Base-by-base conservation (phyloP, 805 yeast species). In the Starmerella geochares region DNA sequence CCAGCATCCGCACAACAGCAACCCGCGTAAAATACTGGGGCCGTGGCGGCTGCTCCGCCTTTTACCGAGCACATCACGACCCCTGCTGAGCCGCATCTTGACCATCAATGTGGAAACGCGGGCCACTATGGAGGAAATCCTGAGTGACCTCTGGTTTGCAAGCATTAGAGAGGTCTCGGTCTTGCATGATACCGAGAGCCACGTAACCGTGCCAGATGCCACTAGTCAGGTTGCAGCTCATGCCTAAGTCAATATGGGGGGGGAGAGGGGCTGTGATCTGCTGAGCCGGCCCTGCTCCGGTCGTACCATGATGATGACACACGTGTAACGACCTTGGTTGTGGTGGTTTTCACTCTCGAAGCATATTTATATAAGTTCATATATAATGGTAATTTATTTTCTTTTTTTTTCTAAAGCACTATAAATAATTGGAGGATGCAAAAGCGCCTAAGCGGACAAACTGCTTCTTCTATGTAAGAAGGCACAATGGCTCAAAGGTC, bases 11-110 rank as follows among this genome's bases (percentile, higher is more conserved):
- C 52, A 47, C 35, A 53, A 53, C 43, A 47, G 49, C 29, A 58
- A 57, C 25, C 42, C 60, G 25, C 40, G 55, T 46, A 68, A 69
- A 37, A 69, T 71, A 21, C 70, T 66, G 47, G 95, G 95, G 1
- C 88, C 94, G 0, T 77, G 81, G 60, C 69, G 92, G 48, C 64
- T 88, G 46, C 68, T 86, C 47, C 72, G 85, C 51, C 68, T 84
- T 48, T 69, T 90, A 51, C 96, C 96, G 0, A 65, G 71, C 16
- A 76, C 75, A 3, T 74, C 86, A 6, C 72, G 94, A 38, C 68
- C 65, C 1, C 66, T 87, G 28, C 74, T 90, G 20, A 71, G 72
- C 1, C 64, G 70, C 14, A 86, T 87, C 92, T 69, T 90, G 33
- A 72, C 67, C 29, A 58, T 86, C 19, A 74, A 79, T 49, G 79